Evolutionary conservation across 163 green algal genomes (phyloP), one percentile per base, ranked within the genome.

Genomic region (Coccomyxa subellipsoidea): DNA sequence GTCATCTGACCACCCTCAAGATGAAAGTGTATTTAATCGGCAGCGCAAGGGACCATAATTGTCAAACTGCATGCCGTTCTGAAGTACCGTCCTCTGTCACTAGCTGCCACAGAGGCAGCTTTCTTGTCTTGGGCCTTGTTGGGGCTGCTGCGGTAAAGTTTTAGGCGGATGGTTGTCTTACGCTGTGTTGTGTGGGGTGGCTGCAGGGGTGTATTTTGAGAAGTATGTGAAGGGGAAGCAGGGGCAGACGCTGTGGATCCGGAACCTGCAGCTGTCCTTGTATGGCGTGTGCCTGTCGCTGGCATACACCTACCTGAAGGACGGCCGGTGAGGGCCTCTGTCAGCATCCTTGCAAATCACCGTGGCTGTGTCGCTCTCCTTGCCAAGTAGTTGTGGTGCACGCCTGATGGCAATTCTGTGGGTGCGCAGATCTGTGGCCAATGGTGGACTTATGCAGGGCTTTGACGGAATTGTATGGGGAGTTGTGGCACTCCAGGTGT

Each of bases 201-300:
- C 6, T 82, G 78, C 78, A 82, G 89, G 90, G 69, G 89, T 93
- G 18, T 92, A 92, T 84, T 93, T 94, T 85, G 90, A 94, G 69
- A 92, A 91, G 80, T 92, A 92, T 54, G 86, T 94, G 25, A 94
- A 94, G 80, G 89, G 88, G n/a, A 84, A 78, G 69, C 76, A 84
- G 79, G 82, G 82, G 29, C 77, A 81, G 39, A 86, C 81, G 59
- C 83, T 94, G 38, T 89, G 85, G 84, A 81, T 91, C 32, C 89
- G 89, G 59, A 94, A 94, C 85, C 78, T 92, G 47, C 90, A 94
- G 84, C 87, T 94, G 7, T 82, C 78, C 69, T 78, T 92, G 2
- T 93, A 85, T 54, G 90, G 90, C 0, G 78, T 92, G 79, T 85
- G 88, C 18, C 79, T 92, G 29, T 85, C 80, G 73, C 84, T 85